Conservation (phyloP, 306 rosid genomes). For the Inga oerstediana region DNA sequence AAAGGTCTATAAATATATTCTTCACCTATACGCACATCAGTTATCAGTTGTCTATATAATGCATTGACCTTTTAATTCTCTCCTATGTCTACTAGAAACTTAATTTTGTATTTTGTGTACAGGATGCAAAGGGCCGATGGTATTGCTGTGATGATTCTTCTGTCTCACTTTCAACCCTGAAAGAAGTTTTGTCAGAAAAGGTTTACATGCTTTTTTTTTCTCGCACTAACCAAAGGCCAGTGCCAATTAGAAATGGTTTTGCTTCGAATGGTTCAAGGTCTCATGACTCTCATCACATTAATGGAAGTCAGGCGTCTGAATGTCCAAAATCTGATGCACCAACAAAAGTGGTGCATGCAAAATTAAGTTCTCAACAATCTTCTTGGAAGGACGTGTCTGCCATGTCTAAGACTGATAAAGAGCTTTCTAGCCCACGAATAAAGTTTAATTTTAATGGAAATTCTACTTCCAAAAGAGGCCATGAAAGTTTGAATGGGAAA, state of each 20-base stretch:
- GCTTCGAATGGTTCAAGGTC: conserved; percentile 66
- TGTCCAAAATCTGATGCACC: conserved; percentile 50
- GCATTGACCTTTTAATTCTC: conserved; percentile 11
- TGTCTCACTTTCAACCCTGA: conserved; percentile 79
- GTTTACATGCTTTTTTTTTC: conserved; percentile 94
- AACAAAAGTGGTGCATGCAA: conserved; percentile 47
- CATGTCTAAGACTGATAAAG: conserved; percentile 58
- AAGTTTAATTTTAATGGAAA: conserved; percentile 61
- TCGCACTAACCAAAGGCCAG: conserved; percentile 78
- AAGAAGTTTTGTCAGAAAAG: conserved; percentile 89
- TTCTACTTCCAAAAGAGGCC: conserved; percentile 54
- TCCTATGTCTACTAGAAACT: conserved; percentile 12
- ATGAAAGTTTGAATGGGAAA: conserved; percentile 61
- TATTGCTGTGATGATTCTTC: conserved; percentile 91
- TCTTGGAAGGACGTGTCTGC: conserved; percentile 50
- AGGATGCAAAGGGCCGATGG: conserved; percentile 96
- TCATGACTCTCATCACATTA: conserved; percentile 45
- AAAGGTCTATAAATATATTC: conserved; percentile 57
- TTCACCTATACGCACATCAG: not conserved
- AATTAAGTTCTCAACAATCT: conserved; percentile 55
- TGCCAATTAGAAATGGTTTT: conserved; percentile 45
- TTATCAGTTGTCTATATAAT: not conserved
- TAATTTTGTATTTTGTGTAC: conserved; percentile 35
- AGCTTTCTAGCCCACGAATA: conserved; percentile 49
- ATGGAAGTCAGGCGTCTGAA: conserved; percentile 67